Evolutionary conservation across 1,284 basidiomycete genomes (phyloP), one percentile per base, ranked within the genome.

Genomic region (Naganishia liquefaciens): DNA sequence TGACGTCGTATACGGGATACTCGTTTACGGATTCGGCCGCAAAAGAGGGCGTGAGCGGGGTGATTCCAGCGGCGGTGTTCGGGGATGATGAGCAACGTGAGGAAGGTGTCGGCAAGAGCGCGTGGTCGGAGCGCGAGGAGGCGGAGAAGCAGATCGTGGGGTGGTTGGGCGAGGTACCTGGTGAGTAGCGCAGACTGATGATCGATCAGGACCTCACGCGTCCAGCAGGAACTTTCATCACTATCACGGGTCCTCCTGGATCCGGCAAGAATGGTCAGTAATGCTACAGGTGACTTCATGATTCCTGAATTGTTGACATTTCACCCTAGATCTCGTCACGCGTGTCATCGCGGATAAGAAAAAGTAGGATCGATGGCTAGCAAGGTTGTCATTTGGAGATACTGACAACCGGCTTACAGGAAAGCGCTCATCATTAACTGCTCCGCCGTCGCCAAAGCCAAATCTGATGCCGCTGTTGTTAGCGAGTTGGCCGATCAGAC

Each of bases 231-330:
- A 83, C 82, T 0, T 85, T 85, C 69, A 80, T 84, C 69, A 80
- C 95, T 68, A 79, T 99, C 23, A 88, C 94, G 54, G 95, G 95
- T 1, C 95, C 95, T 0, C 87, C 89, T 65, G 95, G 95, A 2
- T 91, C 89, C 68, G 94, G 95, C 5, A 98, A 98, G 79, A 84
- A 37, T 37, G 33, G 33, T 37, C 30, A 33, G 30, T 33, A 5
- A 5, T 10, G 84, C 3, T 5, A 33, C 5, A 33, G 5, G 30
- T n/a, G n/a, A n/a, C 5, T 33, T 33, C 30, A 33, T n/a, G n/a
- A 33, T 10, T 5, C 30, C 30, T 33, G 5, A 10, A 10, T 33
- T 10, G 30, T 33, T 33, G 30, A 33, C 30, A 33, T 10, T 33
- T 33, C 5, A 10, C 30, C 30, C 30, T 30, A 30, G 82, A 82